Conservation (phyloP, 2,329 filamentous ascomycete species). For the Diaporthe ilicicola region DNA sequence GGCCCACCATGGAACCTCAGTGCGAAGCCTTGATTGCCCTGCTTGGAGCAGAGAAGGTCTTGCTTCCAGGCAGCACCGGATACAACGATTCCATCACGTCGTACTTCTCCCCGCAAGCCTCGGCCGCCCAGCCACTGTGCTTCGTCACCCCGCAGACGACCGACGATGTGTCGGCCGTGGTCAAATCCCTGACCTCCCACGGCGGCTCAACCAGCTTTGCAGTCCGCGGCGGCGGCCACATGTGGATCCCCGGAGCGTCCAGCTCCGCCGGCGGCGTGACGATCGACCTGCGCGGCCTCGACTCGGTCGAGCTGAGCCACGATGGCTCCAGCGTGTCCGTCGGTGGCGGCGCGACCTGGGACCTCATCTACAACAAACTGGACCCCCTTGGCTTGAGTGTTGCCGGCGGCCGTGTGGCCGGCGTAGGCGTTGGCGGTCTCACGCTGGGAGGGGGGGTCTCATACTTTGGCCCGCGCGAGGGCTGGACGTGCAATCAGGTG, state of each 20-base stretch:
- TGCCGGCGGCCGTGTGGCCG: slow-evolving; percentile 31
- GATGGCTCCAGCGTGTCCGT: slow-evolving; percentile 12
- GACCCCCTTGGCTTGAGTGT: slow-evolving; percentile 31
- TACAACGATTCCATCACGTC: background rate
- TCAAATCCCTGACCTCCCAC: background rate
- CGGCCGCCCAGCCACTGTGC: background rate
- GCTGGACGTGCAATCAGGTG: slow-evolving; percentile 33
- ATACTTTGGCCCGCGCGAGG: slow-evolving; percentile 26
- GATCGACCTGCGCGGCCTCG: background rate
- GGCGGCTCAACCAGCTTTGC: background rate
- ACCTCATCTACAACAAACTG: slow-evolving; percentile 30
- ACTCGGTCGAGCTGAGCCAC: background rate
- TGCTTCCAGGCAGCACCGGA: background rate
- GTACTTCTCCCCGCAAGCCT: slow-evolving; percentile 4
- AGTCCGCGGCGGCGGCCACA: slow-evolving; percentile 3
- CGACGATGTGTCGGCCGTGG: slow-evolving; percentile 3
- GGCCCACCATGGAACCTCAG: too few relatives aligned
- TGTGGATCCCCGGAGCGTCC: background rate
- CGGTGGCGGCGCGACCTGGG: slow-evolving; percentile 24
- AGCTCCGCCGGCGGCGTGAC: background rate
- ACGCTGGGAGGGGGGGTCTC: slow-evolving; percentile 32
- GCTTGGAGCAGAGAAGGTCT: background rate
- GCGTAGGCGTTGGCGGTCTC: slow-evolving; percentile 29
- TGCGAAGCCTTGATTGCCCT: too few relatives aligned
- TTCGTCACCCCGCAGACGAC: background rate